Base-by-base conservation (phyloP, 2,329 filamentous ascomycete species). In the Capronia coronata region DNA sequence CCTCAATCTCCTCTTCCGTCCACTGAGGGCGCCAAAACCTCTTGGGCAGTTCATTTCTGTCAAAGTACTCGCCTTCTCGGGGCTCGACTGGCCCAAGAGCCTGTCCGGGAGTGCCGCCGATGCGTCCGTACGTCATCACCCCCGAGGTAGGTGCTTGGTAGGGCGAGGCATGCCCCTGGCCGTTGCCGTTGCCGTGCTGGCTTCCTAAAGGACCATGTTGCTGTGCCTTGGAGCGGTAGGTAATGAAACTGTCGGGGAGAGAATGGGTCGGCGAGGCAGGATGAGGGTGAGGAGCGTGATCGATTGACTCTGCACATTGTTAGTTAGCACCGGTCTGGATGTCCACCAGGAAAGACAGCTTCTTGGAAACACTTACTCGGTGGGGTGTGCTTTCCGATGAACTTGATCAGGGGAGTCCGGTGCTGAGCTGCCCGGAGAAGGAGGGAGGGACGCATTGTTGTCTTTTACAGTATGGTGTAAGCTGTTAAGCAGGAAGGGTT, bases 1-100 rank as follows among this genome's bases (percentile, higher is more conserved):
- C 90, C 69, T 97, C 93, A 53, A 98, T 98, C 78, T 98, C 93
- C 37, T 83, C 82, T 61, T 83, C 70, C 30, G 79, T 83, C 71
- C 90, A 86, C 10, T 81, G 78, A 42, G 79, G 73, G 58, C 88
- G 79, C 64, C 83, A 81, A 79, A 96, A 98, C 62, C 91, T 81
- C 56, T 75, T 67, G 14, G 93, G 91, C 19, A 98, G 82, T 71
- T 98, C 86, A 61, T 81, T 86, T 61, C 89, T 82, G 69, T 97
- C 93, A 66, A 95, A 96, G 69, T 78, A 88, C 67, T 87, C 74
- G 60, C 91, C 91, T 63, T 80, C 70, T 52, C 77, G 77, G 30
- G 90, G 77, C 59, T 77, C 67, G 54, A 97, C 75, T 10, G 86
- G 71, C 40, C 91, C 90, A 9, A 96, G 76, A 30, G 83, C 73